Conservation (phyloP, 1,284 basidiomycete genomes). For the Meira miltonrushii region DNA sequence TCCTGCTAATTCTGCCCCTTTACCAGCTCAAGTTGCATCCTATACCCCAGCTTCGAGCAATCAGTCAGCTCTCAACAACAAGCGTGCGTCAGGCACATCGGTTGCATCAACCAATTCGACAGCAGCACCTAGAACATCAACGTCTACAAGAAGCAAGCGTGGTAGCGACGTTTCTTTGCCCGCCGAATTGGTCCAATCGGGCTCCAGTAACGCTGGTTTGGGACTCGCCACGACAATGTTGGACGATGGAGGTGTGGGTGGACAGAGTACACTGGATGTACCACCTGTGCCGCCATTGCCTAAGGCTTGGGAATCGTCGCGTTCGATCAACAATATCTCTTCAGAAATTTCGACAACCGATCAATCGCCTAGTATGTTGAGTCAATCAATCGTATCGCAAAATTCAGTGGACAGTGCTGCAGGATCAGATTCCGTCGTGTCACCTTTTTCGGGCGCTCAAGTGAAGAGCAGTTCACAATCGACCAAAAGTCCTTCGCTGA, state of each 20-base stretch:
- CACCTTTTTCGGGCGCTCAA: neutral
- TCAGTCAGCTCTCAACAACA: neutral
- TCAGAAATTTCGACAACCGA: neutral
- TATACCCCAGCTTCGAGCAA: neutral
- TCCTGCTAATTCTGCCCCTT: constrained; percentile 15
- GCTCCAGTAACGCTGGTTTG: neutral
- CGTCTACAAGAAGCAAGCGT: constrained; percentile 7
- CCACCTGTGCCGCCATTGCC: constrained; percentile 95
- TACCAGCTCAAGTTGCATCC: constrained; percentile 16
- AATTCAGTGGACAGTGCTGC: neutral
- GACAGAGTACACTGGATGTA: constrained; percentile 55
- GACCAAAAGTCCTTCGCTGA: neutral
- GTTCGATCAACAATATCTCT: constrained; percentile 32
- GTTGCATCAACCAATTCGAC: neutral
- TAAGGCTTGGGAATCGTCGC: constrained; percentile 76
- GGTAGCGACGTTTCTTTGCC: constrained; percentile 12
- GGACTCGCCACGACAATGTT: neutral
- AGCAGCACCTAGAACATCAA: neutral
- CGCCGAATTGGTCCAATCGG: neutral
- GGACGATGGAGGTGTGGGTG: neutral
- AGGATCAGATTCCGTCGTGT: neutral
- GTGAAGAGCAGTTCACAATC: no score
- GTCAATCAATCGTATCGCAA: neutral
- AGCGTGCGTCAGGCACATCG: neutral
- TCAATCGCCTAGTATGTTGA: neutral